Conservation (phyloP, 139 green algal species). For the Nannochloris sp. region DNA sequence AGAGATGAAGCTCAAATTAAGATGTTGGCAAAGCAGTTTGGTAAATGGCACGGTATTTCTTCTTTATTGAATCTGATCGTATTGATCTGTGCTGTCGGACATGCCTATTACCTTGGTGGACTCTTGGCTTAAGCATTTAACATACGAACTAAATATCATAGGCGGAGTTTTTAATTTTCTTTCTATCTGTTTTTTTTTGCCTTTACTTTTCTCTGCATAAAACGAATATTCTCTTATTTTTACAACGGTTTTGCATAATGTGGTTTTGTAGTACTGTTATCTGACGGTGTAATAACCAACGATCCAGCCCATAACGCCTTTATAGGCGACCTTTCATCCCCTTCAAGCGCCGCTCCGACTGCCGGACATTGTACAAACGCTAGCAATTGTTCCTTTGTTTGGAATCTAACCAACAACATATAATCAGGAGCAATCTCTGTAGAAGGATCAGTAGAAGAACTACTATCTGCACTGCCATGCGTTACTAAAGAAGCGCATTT, state of each 20-base stretch:
- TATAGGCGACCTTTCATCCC: conserved; percentile 1
- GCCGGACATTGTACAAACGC: conserved; percentile 15
- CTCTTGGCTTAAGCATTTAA: conserved; percentile 2
- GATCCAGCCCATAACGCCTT: conserved; percentile 6
- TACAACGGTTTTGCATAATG: too few species aligned
- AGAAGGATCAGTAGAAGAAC: too few species aligned
- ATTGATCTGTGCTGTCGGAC: conserved; percentile 32
- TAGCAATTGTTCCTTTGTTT: conserved; percentile 2
- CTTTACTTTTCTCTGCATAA: too few species aligned
- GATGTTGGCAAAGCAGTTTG: conserved; percentile 53
- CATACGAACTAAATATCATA: background rate
- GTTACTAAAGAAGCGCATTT: conserved; percentile 1
- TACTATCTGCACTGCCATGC: background rate
- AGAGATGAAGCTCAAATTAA: conserved; percentile 27
- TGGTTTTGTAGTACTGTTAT: conserved; percentile 14
- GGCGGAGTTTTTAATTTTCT: background rate
- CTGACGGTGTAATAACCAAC: background rate
- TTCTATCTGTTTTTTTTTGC: background rate
- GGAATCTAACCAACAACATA: conserved; percentile 17
- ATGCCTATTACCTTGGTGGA: conserved; percentile 40
- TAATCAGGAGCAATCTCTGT: background rate
- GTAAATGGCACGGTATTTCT: conserved; percentile 48
- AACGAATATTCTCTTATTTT: too few species aligned
- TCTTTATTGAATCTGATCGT: conserved; percentile 49
- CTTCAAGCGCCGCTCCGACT: conserved; percentile 16